Evolutionary conservation across 2,329 filamentous ascomycete genomes (phyloP).

Genomic region (Aspergillus brasiliensis): DNA sequence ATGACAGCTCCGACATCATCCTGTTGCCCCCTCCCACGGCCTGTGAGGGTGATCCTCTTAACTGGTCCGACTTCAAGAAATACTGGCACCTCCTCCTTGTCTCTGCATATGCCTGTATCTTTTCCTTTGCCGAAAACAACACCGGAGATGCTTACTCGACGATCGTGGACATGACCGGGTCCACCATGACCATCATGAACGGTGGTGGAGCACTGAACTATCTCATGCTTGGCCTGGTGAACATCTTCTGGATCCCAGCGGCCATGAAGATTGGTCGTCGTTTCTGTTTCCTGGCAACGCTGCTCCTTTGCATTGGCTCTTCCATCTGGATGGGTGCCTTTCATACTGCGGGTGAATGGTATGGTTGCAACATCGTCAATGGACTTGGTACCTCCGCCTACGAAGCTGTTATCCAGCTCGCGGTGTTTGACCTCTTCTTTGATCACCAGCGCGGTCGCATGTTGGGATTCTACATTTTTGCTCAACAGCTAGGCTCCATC

Average conservation of each 20-base stretch:
- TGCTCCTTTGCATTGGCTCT: conserved; percentile 31
- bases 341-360: conserved; percentile 29
- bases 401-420: conserved; percentile 43
- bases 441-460: conserved; percentile 40
- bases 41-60: conserved; percentile 16
- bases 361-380: conserved; percentile 30
- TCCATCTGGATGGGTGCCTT: conserved; percentile 37
- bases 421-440: conserved; percentile 45
- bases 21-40: conserved; percentile 21
- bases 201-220: conserved; percentile 45
- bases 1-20: conserved; percentile 35
- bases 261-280: conserved; percentile 38
- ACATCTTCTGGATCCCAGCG: conserved; percentile 41
- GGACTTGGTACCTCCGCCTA: conserved; percentile 26
- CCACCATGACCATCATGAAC: conserved; percentile 44
- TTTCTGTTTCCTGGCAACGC: conserved; percentile 39
- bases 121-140: conserved; percentile 46
- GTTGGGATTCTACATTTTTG: conserved; percentile 43
- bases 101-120: conserved; percentile 43
- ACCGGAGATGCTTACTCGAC: conserved; percentile 46
- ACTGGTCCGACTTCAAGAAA: conserved; percentile 42
- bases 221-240: conserved; percentile 44
- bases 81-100: conserved; percentile 44
- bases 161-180: conserved; percentile 41
- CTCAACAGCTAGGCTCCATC: conserved; percentile 43